phyloP scores from a whole-genome alignment of 202 grass and related monocot species.

The Alloteropsis angusta region DNA sequence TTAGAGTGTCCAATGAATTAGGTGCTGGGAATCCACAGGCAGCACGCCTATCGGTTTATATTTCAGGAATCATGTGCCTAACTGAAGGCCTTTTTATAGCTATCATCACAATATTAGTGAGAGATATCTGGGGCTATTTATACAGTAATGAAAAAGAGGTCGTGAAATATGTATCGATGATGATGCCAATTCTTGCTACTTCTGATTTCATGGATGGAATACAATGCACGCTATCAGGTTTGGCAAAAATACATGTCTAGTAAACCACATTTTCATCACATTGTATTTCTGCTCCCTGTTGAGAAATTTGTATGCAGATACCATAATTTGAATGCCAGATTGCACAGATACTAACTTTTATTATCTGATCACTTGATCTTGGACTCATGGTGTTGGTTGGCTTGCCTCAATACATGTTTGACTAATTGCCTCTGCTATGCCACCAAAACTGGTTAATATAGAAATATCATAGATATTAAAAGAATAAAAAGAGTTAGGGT shows the following conservation, averaged over 20 bases:
- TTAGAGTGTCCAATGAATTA: slow-evolving; percentile 94
- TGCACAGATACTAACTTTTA: background rate
- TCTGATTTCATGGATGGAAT: slow-evolving; percentile 96
- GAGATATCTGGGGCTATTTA: slow-evolving; percentile 66
- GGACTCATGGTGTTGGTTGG: background rate
- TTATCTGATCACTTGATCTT: background rate
- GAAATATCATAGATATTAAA: background rate
- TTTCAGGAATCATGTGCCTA: slow-evolving; percentile 59
- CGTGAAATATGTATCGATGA: slow-evolving; percentile 61
- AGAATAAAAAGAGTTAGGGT: background rate
- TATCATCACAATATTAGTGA: slow-evolving; percentile 48
- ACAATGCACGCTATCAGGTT: slow-evolving; percentile 94
- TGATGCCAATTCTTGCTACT: slow-evolving; percentile 85
- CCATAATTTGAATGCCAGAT: background rate
- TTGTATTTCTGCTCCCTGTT: background rate
- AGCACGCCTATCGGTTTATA: slow-evolving; percentile 45
- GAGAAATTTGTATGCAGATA: background rate
- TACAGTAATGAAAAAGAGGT: slow-evolving; percentile 72
- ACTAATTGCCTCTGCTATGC: background rate
- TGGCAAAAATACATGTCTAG: background rate
- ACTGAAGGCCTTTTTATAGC: slow-evolving; percentile 50
- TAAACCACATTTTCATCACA: background rate
- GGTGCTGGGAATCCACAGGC: slow-evolving; percentile 53
- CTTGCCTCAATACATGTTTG: background rate
- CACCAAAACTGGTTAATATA: background rate